These are phyloP conservation scores for Daphne laureola DNA, from an alignment of 441 rosid species.

Conservation along the genomic window DNA sequence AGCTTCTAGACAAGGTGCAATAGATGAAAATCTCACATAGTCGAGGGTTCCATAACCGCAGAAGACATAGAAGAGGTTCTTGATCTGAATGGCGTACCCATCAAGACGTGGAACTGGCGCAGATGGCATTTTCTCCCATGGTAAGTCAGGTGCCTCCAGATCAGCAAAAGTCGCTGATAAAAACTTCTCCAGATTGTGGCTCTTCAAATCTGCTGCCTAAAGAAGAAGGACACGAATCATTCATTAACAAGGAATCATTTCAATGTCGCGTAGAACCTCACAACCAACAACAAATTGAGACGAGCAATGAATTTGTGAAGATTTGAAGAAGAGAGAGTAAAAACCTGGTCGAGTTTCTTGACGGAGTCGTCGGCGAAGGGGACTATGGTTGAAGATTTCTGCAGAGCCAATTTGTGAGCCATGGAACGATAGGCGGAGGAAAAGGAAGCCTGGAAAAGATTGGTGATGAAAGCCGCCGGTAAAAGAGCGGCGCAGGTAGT, in stretches of 20 bases:
- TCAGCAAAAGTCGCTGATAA: constrained; percentile 70
- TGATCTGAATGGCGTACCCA: constrained; percentile 62
- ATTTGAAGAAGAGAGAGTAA: neutral
- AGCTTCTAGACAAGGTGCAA: neutral
- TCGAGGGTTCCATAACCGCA: constrained; percentile 64
- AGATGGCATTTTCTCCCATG: constrained; percentile 71
- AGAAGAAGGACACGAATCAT: constrained; percentile 8
- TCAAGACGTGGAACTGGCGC: constrained; percentile 88
- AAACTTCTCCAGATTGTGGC: constrained; percentile 17
- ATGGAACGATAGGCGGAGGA: constrained; percentile 22
- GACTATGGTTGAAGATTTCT: constrained; percentile 18
- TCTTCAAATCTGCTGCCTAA: constrained; percentile 23
- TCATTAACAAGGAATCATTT: neutral
- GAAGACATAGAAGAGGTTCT: constrained; percentile 60
- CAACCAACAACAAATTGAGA: neutral
- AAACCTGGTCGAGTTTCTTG: constrained; percentile 19
- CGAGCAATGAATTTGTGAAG: too few species aligned
- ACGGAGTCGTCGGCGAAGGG: constrained; percentile 13
- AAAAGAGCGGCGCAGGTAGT: constrained; percentile 29
- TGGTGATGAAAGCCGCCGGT: constrained; percentile 30
- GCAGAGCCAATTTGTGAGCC: constrained; percentile 33
- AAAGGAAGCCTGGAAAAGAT: constrained; percentile 35
- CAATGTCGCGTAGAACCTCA: neutral
- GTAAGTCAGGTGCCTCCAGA: constrained; percentile 56
- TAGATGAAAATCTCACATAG: constrained; percentile 28